Conservation (phyloP, 306 rosid species). For the Vigna hirtella region DNA sequence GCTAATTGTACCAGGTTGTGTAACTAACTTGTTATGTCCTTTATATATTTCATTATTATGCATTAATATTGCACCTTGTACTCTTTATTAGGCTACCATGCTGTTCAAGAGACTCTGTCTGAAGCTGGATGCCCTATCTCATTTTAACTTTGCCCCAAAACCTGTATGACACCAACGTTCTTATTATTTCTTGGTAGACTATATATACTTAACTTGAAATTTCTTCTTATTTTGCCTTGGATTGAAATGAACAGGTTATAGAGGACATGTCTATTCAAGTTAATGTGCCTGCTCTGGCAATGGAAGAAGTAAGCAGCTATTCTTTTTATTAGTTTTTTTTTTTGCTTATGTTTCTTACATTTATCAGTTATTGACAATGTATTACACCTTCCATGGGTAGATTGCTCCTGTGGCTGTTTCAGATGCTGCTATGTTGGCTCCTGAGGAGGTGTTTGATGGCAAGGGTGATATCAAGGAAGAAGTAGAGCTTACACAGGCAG, state of each 20-base stretch:
- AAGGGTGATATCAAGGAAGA: constrained; percentile 95
- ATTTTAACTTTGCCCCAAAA: constrained; percentile 91
- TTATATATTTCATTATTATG: constrained; percentile 27
- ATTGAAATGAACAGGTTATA: constrained; percentile 66
- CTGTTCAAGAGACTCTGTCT: constrained; percentile 79
- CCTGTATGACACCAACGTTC: constrained; percentile 68
- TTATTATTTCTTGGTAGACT: constrained; percentile 6
- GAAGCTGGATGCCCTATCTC: constrained; percentile 95
- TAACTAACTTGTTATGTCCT: neutral
- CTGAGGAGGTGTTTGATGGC: constrained; percentile 93
- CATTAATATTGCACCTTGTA: constrained; percentile 40
- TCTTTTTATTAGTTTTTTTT: constrained; percentile 3
- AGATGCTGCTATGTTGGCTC: constrained; percentile 99
- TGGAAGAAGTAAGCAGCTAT: constrained; percentile 86
- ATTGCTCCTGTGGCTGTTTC: constrained; percentile 95
- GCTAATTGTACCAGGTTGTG: constrained; percentile 18
- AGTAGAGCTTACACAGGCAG: constrained; percentile 82
- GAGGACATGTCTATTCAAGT: constrained; percentile 85
- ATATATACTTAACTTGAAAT: constrained; percentile 7
- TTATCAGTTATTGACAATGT: constrained; percentile 35
- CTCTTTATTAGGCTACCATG: constrained; percentile 71
- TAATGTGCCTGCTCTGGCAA: constrained; percentile 94
- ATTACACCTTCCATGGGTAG: constrained; percentile 58
- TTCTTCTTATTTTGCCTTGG: constrained; percentile 35
- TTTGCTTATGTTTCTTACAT: constrained; percentile 7